phyloP scores from a whole-genome alignment of 805 yeast genomes.

The Ogataea sp. region DNA sequence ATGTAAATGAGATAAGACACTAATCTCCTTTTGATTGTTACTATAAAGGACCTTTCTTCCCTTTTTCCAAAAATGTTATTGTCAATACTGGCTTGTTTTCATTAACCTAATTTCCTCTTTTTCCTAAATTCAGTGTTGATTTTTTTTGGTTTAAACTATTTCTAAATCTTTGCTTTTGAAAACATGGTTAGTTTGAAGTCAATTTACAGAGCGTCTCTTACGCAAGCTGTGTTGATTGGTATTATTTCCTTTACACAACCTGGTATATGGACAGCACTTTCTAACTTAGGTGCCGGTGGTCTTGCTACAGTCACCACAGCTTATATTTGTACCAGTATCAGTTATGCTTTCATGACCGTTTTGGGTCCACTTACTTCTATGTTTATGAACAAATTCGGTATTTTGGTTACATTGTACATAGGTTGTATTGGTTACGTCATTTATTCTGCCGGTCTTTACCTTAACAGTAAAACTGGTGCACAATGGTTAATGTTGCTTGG shows the following conservation, averaged over 20 bases:
- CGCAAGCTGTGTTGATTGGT: constrained; percentile 14
- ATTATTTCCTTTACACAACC: constrained; percentile 17
- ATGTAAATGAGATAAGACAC: too few species aligned
- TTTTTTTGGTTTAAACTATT: too few species aligned
- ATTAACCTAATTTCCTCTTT: too few species aligned
- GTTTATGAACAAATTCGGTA: constrained; percentile 12
- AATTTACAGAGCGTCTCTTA: constrained; percentile 1
- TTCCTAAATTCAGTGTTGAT: too few species aligned
- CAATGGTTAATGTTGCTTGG: constrained; percentile 18
- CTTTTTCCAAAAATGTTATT: too few species aligned
- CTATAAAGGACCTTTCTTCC: too few species aligned
- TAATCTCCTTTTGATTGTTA: too few species aligned
- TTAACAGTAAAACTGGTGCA: constrained; percentile 16
- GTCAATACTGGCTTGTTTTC: too few species aligned
- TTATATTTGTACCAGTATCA: constrained; percentile 16
- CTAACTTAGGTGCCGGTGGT: constrained; percentile 20
- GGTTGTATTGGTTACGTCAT: constrained; percentile 14
- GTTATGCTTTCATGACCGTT: constrained; percentile 13
- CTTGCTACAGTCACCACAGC: constrained; percentile 4
- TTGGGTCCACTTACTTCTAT: constrained; percentile 12
- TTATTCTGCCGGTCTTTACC: constrained; percentile 19
- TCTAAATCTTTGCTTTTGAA: too few species aligned
- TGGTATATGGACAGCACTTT: constrained; percentile 15
- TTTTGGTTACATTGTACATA: constrained; percentile 7
- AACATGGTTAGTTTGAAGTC: background rate